phyloP scores from a whole-genome alignment of 345 rosid species.

The Trapa incisa region DNA sequence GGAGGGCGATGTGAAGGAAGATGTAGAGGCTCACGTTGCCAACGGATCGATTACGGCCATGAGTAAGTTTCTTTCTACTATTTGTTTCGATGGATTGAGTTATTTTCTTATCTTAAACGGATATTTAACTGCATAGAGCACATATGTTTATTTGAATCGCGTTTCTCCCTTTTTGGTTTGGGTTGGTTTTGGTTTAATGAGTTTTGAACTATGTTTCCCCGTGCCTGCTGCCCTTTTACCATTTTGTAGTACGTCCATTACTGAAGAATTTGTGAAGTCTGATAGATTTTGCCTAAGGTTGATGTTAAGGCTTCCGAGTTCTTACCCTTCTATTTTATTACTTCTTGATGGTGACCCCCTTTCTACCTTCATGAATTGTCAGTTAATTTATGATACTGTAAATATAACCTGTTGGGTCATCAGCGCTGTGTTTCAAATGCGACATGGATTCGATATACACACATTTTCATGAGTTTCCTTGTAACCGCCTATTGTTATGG shows the following conservation, averaged over 20 bases:
- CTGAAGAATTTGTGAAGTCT: not conserved
- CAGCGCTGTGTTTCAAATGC: not conserved
- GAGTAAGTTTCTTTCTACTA: not conserved
- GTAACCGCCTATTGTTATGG: not conserved
- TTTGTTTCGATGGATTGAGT: not conserved
- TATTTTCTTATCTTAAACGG: not conserved
- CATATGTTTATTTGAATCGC: not conserved
- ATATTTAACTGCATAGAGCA: not conserved
- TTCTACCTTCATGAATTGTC: not conserved
- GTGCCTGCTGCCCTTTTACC: not conserved
- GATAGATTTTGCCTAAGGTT: not conserved
- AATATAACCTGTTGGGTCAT: not conserved
- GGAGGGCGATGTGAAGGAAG: slow-evolving; percentile 10
- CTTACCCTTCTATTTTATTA: too few species aligned
- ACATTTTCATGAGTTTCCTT: not conserved
- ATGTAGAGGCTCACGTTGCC: not conserved
- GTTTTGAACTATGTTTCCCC: not conserved
- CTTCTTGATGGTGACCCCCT: too few species aligned
- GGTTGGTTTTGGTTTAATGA: not conserved
- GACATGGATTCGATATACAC: not conserved
- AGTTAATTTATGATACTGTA: not conserved
- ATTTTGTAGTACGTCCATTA: not conserved
- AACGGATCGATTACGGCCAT: slow-evolving; percentile 6
- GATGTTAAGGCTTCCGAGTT: too few species aligned
- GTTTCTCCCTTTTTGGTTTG: not conserved